These are phyloP conservation scores for Tetrahymena borealis DNA, from an alignment of 73 alveolate genomes.

Conservation along the genomic window DNA sequence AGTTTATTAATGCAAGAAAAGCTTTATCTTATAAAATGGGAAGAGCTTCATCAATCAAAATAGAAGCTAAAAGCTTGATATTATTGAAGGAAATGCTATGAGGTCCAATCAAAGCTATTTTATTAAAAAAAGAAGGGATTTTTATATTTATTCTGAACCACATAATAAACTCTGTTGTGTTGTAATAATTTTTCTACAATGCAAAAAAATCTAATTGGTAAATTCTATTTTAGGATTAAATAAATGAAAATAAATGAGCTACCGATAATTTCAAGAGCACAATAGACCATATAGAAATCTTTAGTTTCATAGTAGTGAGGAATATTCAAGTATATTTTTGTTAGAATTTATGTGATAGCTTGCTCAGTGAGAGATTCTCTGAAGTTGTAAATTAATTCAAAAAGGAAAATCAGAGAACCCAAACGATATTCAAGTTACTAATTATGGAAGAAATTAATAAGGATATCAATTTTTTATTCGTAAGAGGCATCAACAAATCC, in stretches of 20 bases:
- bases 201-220: too few relatives aligned
- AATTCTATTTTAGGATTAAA: too few relatives aligned
- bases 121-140: conserved; percentile 39
- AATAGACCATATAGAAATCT: background rate
- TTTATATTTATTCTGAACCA: too few relatives aligned
- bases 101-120: conserved; percentile 69
- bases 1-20: conserved; percentile 62
- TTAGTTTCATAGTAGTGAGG: background rate
- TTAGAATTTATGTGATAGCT: background rate
- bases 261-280: background rate
- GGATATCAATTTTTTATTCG: background rate
- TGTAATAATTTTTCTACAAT: too few relatives aligned
- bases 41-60: conserved; percentile 64
- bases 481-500: background rate
- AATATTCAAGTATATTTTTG: background rate
- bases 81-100: conserved; percentile 52
- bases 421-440: background rate
- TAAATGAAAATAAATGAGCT: background rate
- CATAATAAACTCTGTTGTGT: too few relatives aligned
- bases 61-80: conserved; percentile 59
- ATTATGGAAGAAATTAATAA: background rate
- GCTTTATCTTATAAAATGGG: conserved; percentile 52
- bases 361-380: background rate
- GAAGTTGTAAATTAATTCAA: background rate
- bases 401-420: background rate